Evolutionary conservation across 805 yeast genomes (phyloP).

Genomic region (Wickerhamomyces hampshirensis): DNA sequence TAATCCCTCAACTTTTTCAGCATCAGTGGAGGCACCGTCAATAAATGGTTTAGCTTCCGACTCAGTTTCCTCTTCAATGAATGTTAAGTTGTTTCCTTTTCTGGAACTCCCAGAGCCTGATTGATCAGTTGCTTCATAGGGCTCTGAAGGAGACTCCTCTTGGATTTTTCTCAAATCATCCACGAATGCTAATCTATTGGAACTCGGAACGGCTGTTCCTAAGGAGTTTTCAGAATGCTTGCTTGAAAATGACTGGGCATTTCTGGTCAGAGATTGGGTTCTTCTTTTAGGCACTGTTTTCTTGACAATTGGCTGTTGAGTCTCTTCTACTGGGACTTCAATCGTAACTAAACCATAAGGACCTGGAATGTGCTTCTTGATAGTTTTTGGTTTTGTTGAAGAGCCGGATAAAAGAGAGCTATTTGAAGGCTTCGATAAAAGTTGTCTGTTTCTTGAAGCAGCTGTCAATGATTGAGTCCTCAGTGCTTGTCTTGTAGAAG

Average conservation of each 20-base stretch:
- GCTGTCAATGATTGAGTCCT: constrained; percentile 17
- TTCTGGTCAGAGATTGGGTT: constrained; percentile 2
- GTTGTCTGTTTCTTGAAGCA: constrained; percentile 1
- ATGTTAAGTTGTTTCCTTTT: constrained; percentile 8
- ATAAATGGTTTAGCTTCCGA: not conserved
- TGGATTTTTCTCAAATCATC: constrained; percentile 20
- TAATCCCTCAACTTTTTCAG: not conserved
- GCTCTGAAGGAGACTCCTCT: constrained; percentile 15
- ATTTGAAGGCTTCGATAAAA: not conserved
- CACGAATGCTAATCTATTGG: constrained; percentile 14
- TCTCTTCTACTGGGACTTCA: constrained; percentile 53
- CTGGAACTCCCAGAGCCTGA: not conserved
- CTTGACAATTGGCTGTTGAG: constrained; percentile 12
- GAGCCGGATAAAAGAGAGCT: not conserved
- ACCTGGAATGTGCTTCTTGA: constrained; percentile 70
- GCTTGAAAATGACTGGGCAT: no score
- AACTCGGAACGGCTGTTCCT: no score
- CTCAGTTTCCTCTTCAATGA: constrained; percentile 15
- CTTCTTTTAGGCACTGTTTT: constrained; percentile 5
- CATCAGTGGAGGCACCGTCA: not conserved
- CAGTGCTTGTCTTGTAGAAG: constrained; percentile 12
- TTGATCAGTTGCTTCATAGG: constrained; percentile 1
- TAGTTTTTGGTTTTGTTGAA: constrained; percentile 36
- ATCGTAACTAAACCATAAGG: constrained; percentile 64
- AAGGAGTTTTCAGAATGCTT: no score